Conservation (phyloP, 2,329 filamentous ascomycete genomes). For the Coleophoma eucalyptorum region DNA sequence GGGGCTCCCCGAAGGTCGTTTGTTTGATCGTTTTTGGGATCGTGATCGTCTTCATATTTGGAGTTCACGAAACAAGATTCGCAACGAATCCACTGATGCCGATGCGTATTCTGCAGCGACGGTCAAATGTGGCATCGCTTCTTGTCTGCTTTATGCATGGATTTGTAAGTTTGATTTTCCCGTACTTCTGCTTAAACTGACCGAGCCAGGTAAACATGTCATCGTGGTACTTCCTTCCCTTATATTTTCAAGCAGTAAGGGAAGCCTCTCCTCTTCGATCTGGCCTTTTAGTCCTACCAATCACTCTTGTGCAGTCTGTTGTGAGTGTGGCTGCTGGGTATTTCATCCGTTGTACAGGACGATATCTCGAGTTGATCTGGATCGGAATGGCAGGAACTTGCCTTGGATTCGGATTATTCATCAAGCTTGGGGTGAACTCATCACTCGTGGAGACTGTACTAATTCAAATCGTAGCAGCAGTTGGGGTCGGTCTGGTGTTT, state of each 20-base stretch:
- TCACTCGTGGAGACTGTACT: constrained; percentile 57
- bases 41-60: not conserved
- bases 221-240: constrained; percentile 16
- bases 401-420: constrained; percentile 1
- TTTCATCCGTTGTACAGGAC: not conserved
- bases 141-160: constrained; percentile 68
- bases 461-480: constrained; percentile 56
- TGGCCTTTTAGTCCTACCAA: constrained; percentile 69
- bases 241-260: constrained; percentile 78
- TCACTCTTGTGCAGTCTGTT: constrained; percentile 32
- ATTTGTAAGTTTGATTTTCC: constrained; percentile 53
- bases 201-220: not conserved
- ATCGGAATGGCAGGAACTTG: not conserved
- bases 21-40: constrained; percentile 71
- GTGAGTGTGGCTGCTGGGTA: constrained; percentile 41
- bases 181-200: constrained; percentile 14
- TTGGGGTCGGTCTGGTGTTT: constrained; percentile 62
- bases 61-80: constrained; percentile 60
- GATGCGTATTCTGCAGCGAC: constrained; percentile 61
- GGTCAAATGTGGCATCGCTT: constrained; percentile 63
- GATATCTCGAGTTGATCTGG: constrained; percentile 20
- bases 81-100: constrained; percentile 77
- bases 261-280: constrained; percentile 65
- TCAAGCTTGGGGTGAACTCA: constrained; percentile 53
- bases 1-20: constrained; percentile 69